These are phyloP conservation scores for Scedosporium dehoogii DNA, from an alignment of 2,329 filamentous ascomycete species.

Conservation along the genomic window DNA sequence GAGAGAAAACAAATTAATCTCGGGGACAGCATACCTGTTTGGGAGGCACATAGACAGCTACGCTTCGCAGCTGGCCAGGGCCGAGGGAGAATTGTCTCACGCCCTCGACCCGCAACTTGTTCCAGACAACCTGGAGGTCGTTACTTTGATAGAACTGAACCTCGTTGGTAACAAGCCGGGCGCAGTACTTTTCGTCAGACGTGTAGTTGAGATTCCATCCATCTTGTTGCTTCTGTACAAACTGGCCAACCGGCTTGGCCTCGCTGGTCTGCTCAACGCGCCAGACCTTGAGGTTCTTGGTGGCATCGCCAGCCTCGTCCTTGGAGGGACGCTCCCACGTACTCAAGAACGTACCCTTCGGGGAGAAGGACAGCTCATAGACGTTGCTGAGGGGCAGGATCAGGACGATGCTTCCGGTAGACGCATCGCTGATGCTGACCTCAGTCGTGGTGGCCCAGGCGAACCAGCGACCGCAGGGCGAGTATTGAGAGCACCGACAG, in stretches of 20 bases:
- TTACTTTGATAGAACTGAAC: constrained; percentile 93
- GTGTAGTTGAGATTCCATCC: constrained; percentile 98
- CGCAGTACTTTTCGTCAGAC: constrained; percentile 84
- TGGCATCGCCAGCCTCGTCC: constrained; percentile 50
- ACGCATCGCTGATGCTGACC: constrained; percentile 77
- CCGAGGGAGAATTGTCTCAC: constrained; percentile 83
- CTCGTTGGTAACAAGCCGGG: constrained; percentile 90
- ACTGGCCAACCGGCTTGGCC: constrained; percentile 71
- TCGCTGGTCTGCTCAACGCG: constrained; percentile 58
- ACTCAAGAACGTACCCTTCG: constrained; percentile 82
- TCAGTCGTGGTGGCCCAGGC: constrained; percentile 85
- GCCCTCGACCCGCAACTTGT: constrained; percentile 88
- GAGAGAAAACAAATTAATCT: neutral
- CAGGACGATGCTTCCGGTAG: constrained; percentile 62
- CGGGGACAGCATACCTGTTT: constrained; percentile 58
- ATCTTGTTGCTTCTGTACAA: constrained; percentile 91
- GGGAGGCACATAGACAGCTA: constrained; percentile 92
- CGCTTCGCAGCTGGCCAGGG: constrained; percentile 79
- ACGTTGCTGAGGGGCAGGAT: constrained; percentile 72
- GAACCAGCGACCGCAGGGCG: constrained; percentile 85
- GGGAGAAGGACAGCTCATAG: constrained; percentile 91
- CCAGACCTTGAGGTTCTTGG: constrained; percentile 87
- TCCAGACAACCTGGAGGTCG: constrained; percentile 81
- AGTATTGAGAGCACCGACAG: constrained; percentile 90
- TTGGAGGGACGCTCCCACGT: constrained; percentile 93